Evolutionary conservation across 768 basidiomycete species (phyloP).

Genomic region (Russula ochroleuca): DNA sequence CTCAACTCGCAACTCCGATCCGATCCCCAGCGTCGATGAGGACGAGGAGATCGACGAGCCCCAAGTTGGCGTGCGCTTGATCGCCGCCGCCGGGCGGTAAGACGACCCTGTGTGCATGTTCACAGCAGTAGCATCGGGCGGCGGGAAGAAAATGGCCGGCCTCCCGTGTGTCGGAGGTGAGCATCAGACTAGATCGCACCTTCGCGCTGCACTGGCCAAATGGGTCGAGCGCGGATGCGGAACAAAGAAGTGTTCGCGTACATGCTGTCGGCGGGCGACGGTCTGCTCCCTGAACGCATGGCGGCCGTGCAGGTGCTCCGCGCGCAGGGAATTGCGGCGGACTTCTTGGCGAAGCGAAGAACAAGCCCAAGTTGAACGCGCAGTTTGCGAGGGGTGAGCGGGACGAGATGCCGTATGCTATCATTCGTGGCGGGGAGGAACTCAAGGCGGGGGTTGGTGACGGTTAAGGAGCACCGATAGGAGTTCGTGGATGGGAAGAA

Average conservation of each 20-base stretch:
- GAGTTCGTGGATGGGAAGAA: slow-evolving; percentile 69
- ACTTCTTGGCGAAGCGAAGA: slow-evolving; percentile 91
- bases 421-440: slow-evolving; percentile 88
- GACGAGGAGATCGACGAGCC: slow-evolving; percentile 91
- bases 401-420: slow-evolving; percentile 89
- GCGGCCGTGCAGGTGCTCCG: slow-evolving; percentile 73
- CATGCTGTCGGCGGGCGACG: slow-evolving; percentile 88
- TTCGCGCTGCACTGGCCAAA: slow-evolving; percentile 86
- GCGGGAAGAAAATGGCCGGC: slow-evolving; percentile 58
- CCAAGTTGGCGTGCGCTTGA: slow-evolving; percentile 93
- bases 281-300: slow-evolving; percentile 81
- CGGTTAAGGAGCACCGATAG: slow-evolving; percentile 90
- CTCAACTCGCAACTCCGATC: no score
- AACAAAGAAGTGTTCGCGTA: slow-evolving; percentile 92
- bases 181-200: slow-evolving; percentile 88
- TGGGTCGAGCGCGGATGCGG: slow-evolving; percentile 77
- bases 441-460: slow-evolving; percentile 76
- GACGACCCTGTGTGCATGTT: slow-evolving; percentile 96
- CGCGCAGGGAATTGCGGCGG: slow-evolving; percentile 87
- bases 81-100: slow-evolving; percentile 96
- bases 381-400: slow-evolving; percentile 90
- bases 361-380: slow-evolving; percentile 78
- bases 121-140: slow-evolving; percentile 71
- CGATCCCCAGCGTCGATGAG: slow-evolving; percentile 36
- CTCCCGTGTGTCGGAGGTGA: slow-evolving; percentile 91